Evolutionary conservation across 306 rosid species (phyloP), one percentile per base, ranked within the genome.

Genomic region (Lotus japonicus): DNA sequence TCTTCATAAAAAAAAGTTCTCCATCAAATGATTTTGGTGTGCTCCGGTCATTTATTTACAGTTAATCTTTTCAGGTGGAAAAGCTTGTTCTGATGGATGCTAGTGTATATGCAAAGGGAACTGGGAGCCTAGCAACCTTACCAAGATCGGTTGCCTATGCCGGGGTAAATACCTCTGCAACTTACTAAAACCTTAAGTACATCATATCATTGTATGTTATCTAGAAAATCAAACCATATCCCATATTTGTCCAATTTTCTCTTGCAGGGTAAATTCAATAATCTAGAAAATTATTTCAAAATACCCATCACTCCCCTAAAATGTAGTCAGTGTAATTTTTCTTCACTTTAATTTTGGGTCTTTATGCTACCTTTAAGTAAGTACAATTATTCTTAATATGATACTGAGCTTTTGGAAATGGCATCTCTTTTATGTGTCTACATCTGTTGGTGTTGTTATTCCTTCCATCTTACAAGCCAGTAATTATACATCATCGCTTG

Each of bases 21-120:
- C 62, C 74, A 58, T 14, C 61, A 33, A 18, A 75, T 21, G 68
- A 56, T 75, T 56, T 15, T 70, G 44, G 65, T 51, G 48, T 71
- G 52, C 44, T 60, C 23, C 26, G 73, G 62, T 73, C n/a, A 64
- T 81, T 62, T 55, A 44, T 64, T 79, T 82, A 66, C 45, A 52
- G 70, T 64, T 79, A 58, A 66, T 70, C 35, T 72, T 80, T 83
- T 77, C 90, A 94, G 98, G 97, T 94, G 43, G 90, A 94, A 65
- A 94, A 84, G 81, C 94, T 90, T 56, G 84, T 90, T 80, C 83
- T 94, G 86, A 82, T 94, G 61, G 98, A 85, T 77, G 97, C 97
- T 50, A 88, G 98, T 82, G 98, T 88, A 73, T 90, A 90, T 79
- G 78, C 92, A 51, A 86, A 94, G 85, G 97, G 92, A 61, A 85